These are phyloP conservation scores for Cicer chorassanicum DNA, from an alignment of 306 rosid species.

Conservation along the genomic window DNA sequence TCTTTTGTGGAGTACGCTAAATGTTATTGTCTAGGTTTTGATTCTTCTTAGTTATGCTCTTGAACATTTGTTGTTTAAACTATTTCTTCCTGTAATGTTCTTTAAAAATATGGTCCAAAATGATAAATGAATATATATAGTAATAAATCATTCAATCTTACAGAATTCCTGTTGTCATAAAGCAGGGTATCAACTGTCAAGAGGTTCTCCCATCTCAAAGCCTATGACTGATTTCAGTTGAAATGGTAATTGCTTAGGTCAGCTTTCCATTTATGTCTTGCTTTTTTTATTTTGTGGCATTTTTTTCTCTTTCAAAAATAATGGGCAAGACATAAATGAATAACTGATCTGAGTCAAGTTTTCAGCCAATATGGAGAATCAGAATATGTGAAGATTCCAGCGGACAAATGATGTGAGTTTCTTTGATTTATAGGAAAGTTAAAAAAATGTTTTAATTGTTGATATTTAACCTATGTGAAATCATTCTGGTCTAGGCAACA, in stretches of 20 bases:
- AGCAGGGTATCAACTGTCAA: slow-evolving; percentile 73
- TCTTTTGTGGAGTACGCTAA: slow-evolving; percentile 38
- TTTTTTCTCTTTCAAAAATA: slow-evolving; percentile 3
- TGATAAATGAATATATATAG: slow-evolving; percentile 49
- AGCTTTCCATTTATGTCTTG: slow-evolving; percentile 32
- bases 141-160: slow-evolving; percentile 53
- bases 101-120: slow-evolving; percentile 55
- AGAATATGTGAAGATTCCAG: slow-evolving; percentile 82
- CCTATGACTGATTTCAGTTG: slow-evolving; percentile 89
- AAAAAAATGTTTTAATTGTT: not conserved
- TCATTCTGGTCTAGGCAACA: not conserved
- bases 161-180: slow-evolving; percentile 80
- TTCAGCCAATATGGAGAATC: slow-evolving; percentile 77
- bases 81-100: slow-evolving; percentile 62
- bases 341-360: slow-evolving; percentile 56
- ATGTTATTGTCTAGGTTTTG: slow-evolving; percentile 40
- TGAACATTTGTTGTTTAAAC: slow-evolving; percentile 58
- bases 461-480: not conserved
- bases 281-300: slow-evolving; percentile 53
- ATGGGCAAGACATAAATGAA: too few relatives aligned
- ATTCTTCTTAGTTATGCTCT: slow-evolving; percentile 55
- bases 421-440: slow-evolving; percentile 83
- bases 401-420: slow-evolving; percentile 88
- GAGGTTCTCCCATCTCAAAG: slow-evolving; percentile 90
- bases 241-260: slow-evolving; percentile 89